Evolutionary conservation across 108 stramenopile genomes (phyloP).

Genomic region (Nitzschia sp.): DNA sequence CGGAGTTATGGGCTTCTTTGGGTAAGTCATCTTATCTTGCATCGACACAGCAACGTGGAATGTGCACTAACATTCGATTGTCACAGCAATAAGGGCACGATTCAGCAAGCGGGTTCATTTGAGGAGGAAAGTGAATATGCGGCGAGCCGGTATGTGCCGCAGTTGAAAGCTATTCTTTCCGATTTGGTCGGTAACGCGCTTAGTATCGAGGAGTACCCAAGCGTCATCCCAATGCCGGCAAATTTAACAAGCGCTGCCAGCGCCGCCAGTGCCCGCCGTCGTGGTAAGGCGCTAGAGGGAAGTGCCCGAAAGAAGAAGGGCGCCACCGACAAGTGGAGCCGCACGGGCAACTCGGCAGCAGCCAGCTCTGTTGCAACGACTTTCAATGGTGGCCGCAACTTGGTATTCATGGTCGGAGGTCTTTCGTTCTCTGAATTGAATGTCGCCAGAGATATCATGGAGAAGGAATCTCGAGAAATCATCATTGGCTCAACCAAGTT

Average conservation of each 20-base stretch:
- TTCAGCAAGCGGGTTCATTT: slow-evolving; percentile 10
- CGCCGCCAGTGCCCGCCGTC: slow-evolving; percentile 29
- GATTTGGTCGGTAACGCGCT: slow-evolving; percentile 62
- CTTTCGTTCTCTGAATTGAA: slow-evolving; percentile 86
- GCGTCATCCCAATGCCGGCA: slow-evolving; percentile 82
- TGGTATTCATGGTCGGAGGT: slow-evolving; percentile 92
- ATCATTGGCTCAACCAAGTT: slow-evolving; percentile 81
- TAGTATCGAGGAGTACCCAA: slow-evolving; percentile 86
- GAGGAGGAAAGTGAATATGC: slow-evolving; percentile 81
- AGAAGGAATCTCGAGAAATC: slow-evolving; percentile 73
- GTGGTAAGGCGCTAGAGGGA: slow-evolving; percentile 13
- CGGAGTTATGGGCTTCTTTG: slow-evolving; percentile 43
- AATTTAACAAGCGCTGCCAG: slow-evolving; percentile 17
- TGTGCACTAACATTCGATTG: neutral
- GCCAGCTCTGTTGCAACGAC: slow-evolving; percentile 36
- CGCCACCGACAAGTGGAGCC: slow-evolving; percentile 34
- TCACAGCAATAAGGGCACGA: slow-evolving; percentile 10
- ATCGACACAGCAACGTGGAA: neutral
- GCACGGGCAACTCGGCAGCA: slow-evolving; percentile 33
- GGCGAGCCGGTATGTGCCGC: slow-evolving; percentile 78
- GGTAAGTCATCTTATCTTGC: slow-evolving; percentile 22
- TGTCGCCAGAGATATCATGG: slow-evolving; percentile 80
- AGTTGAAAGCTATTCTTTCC: slow-evolving; percentile 72
- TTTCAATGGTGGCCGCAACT: slow-evolving; percentile 67
- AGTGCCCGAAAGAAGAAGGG: slow-evolving; percentile 40